These are phyloP conservation scores for Agarophyton chilense DNA, from an alignment of 23 red algal species.

Conservation along the genomic window DNA sequence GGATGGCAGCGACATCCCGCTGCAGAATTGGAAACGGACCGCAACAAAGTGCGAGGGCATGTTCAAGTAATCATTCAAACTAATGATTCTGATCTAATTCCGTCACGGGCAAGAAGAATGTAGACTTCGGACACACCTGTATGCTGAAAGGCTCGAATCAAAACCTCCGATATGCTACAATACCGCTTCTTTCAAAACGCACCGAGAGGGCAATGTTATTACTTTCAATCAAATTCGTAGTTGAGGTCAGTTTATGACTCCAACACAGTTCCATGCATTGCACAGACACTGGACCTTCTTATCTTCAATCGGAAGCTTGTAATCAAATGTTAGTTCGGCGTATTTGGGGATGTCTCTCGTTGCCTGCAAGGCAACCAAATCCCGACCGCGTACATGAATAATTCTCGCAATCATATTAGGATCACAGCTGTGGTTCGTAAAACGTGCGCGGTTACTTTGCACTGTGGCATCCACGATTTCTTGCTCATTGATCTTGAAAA, in stretches of 20 bases:
- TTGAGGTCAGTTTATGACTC: constrained; percentile 61
- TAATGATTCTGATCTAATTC: too few relatives aligned
- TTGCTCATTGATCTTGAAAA: constrained; percentile 89
- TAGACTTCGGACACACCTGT: too few relatives aligned
- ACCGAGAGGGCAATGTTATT: too few relatives aligned
- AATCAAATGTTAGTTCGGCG: constrained; percentile 73
- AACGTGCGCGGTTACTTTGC: constrained; percentile 89
- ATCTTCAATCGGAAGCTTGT: constrained; percentile 73
- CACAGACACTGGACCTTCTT: constrained; percentile 63
- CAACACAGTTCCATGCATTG: constrained; percentile 60
- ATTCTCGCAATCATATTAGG: constrained; percentile 78
- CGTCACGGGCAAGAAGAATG: too few relatives aligned
- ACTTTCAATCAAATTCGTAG: too few relatives aligned
- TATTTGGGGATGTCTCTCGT: constrained; percentile 52
- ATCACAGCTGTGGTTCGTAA: constrained; percentile 95
- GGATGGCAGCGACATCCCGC: too few relatives aligned
- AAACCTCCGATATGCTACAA: too few relatives aligned
- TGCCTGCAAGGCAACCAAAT: constrained; percentile 54
- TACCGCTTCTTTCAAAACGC: too few relatives aligned
- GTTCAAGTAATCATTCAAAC: too few relatives aligned
- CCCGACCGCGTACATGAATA: constrained; percentile 45
- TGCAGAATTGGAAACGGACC: too few relatives aligned
- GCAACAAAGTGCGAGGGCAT: too few relatives aligned
- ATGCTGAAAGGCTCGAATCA: too few relatives aligned
- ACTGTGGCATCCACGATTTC: constrained; percentile 94